These are phyloP conservation scores for Zelopaecilomyces penicillatus DNA, from an alignment of 2,329 filamentous ascomycete species.

Conservation along the genomic window DNA sequence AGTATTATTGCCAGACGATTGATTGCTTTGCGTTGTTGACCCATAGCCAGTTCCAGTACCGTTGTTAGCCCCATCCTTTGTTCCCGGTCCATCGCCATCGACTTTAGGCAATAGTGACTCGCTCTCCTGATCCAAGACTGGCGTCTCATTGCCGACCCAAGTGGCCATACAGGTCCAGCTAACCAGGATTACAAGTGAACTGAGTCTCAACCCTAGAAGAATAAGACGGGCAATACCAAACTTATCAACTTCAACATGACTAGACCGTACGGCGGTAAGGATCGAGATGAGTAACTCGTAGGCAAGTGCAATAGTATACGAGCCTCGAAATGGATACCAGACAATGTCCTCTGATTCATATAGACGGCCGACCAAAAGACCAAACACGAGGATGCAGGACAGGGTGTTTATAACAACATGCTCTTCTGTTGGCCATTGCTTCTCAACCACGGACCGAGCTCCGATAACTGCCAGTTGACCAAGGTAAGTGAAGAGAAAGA, in stretches of 20 bases:
- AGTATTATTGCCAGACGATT: slow-evolving; percentile 28
- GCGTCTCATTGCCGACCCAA: slow-evolving; percentile 17
- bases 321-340: slow-evolving; percentile 57
- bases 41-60: slow-evolving; percentile 28
- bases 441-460: slow-evolving; percentile 24
- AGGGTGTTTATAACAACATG: slow-evolving; percentile 48
- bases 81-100: slow-evolving; percentile 6
- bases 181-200: slow-evolving; percentile 23
- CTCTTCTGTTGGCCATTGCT: slow-evolving; percentile 35
- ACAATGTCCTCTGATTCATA: slow-evolving; percentile 40
- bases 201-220: slow-evolving; percentile 12
- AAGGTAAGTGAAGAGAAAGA: slow-evolving; percentile 38
- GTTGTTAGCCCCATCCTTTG: slow-evolving; percentile 14
- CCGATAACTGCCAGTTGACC: slow-evolving; percentile 37
- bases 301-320: slow-evolving; percentile 49
- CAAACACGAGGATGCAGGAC: slow-evolving; percentile 56
- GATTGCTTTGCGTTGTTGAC: slow-evolving; percentile 29
- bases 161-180: slow-evolving; percentile 13
- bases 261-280: slow-evolving; percentile 10
- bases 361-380: slow-evolving; percentile 49
- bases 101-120: slow-evolving; percentile 44
- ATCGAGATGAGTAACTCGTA: slow-evolving; percentile 44
- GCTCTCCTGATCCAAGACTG: slow-evolving; percentile 44
- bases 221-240: slow-evolving; percentile 18
- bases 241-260: slow-evolving; percentile 2